These are phyloP conservation scores for Aspergillus ochraceus DNA, from an alignment of 2,329 filamentous ascomycete genomes.

Conservation along the genomic window DNA sequence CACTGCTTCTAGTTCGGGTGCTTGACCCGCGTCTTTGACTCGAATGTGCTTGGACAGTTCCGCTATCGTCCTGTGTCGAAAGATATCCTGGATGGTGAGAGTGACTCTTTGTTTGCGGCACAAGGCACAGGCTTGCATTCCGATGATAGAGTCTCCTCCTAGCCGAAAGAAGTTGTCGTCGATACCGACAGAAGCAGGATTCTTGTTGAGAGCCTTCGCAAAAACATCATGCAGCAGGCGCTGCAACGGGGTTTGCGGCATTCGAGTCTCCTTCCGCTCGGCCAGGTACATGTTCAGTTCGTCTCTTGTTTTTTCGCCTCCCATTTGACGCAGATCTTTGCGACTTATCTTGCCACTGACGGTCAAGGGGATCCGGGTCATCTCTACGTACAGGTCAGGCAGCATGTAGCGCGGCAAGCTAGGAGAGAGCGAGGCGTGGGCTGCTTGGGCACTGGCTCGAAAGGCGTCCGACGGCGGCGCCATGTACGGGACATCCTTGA, in stretches of 20 bases:
- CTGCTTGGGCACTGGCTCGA: too few relatives aligned
- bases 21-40: neutral
- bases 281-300: too few relatives aligned
- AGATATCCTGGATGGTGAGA: neutral
- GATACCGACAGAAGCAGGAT: neutral
- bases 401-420: too few relatives aligned
- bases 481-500: too few relatives aligned
- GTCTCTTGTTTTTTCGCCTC: too few relatives aligned
- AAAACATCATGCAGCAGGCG: neutral
- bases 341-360: too few relatives aligned
- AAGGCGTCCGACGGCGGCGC: too few relatives aligned
- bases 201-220: neutral
- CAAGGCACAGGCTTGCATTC: neutral
- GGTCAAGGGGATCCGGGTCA: too few relatives aligned
- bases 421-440: too few relatives aligned
- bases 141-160: neutral
- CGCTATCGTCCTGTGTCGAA: neutral
- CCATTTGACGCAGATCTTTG: too few relatives aligned
- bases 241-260: neutral
- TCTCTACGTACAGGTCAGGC: too few relatives aligned
- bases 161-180: neutral
- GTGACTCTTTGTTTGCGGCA: neutral
- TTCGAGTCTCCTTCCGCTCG: neutral
- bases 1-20: neutral
- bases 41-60: neutral